A percentile compares a stretch with the other conserved stretches of the same genome.
Conservation (phyloP, 1,284 basidiomycete species). For the Ganoderma boninense region DNA sequence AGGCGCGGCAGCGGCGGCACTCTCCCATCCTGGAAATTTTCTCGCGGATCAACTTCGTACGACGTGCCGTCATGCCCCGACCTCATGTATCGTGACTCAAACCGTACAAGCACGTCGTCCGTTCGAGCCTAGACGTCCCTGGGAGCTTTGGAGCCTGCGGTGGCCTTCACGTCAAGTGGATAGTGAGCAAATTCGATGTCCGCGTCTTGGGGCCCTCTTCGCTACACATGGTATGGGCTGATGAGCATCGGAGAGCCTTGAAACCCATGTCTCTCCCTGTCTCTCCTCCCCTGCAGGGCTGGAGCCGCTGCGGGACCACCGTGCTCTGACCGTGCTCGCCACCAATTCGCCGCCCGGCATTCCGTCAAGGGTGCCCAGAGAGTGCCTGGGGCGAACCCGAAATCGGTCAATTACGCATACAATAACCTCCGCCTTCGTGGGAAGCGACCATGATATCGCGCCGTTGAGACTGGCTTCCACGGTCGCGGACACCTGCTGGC, state of each 20-base stretch:
- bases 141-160: neutral
- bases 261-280: neutral
- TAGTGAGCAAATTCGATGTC: neutral
- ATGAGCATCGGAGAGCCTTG: neutral
- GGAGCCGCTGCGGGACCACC: neutral
- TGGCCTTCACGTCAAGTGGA: neutral
- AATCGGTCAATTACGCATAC: neutral
- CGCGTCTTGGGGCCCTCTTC: neutral
- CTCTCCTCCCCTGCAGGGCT: slow-evolving; percentile 6
- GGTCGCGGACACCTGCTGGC: neutral
- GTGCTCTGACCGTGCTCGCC: neutral
- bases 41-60: neutral
- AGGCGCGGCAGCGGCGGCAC: neutral
- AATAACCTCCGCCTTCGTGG: slow-evolving; percentile 1
- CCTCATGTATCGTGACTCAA: slow-evolving; percentile 2
- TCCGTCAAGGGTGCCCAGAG: slow-evolving; percentile 1
- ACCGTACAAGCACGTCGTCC: neutral
- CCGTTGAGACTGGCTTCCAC: neutral
- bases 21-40: neutral
- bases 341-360: slow-evolving; percentile 1
- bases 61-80: slow-evolving; percentile 1
- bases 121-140: neutral
- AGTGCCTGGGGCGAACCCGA: slow-evolving; percentile 4
- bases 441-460: slow-evolving; percentile 4
- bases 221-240: neutral